Percentiles rank a stretch among this genome's conserved stretches.
Conservation (phyloP, 345 rosid genomes). For the Moringa oleifera region DNA sequence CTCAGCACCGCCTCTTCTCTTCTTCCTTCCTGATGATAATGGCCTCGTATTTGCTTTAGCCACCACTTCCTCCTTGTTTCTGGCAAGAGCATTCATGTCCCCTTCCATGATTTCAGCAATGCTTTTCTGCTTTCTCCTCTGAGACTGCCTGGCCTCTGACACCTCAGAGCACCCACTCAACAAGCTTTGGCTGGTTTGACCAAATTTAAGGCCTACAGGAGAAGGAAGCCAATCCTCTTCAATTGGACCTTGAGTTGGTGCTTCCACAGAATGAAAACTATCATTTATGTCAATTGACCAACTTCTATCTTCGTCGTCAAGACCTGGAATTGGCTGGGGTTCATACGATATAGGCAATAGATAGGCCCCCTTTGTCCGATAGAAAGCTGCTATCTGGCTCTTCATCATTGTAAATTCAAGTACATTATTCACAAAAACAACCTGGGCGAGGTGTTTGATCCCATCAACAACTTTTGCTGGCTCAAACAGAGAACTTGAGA, state of each 20-base stretch:
- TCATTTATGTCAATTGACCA: constrained; percentile 19
- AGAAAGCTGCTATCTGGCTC: constrained; percentile 66
- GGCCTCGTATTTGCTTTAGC: constrained; percentile 15
- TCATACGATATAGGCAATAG: constrained; percentile 43
- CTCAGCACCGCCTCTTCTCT: constrained; percentile 26
- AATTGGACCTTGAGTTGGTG: constrained; percentile 30
- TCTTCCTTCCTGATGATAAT: constrained; percentile 23
- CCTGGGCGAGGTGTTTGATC: constrained; percentile 41
- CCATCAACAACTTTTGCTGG: constrained; percentile 41
- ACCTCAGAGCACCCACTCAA: constrained; percentile 32
- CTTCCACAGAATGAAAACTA: constrained; percentile 22
- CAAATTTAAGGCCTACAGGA: constrained; percentile 12
- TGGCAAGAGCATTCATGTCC: constrained; percentile 23
- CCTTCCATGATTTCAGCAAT: constrained; percentile 71
- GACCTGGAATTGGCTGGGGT: constrained; percentile 51
- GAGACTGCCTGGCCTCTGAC: constrained; percentile 34
- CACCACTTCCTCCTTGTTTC: constrained; percentile 18
- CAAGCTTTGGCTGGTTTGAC: constrained; percentile 18
- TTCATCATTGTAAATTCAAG: constrained; percentile 51
- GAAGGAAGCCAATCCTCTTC: constrained; percentile 39
- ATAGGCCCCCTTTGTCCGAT: constrained; percentile 42
- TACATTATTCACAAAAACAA: constrained; percentile 26
- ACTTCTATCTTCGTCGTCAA: constrained; percentile 48
- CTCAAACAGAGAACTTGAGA: constrained; percentile 38
- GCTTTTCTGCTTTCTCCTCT: constrained; percentile 73